Conservation (phyloP, 2,329 filamentous ascomycete genomes). For the Pseudogymnoascus sp. region DNA sequence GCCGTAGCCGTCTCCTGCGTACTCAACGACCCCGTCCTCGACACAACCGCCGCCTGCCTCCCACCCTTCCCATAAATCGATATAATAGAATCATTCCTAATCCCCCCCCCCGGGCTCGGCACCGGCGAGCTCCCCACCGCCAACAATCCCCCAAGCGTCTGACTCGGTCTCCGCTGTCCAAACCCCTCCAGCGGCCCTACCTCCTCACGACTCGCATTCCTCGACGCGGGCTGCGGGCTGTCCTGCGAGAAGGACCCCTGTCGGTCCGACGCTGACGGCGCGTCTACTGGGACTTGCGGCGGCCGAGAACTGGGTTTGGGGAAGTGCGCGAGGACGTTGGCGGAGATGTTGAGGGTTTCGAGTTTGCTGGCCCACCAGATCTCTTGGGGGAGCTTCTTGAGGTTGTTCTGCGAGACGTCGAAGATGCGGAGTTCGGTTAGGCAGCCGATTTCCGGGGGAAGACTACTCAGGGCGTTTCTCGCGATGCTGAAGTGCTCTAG, state of each 20-base stretch:
- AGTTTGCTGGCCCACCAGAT: constrained; percentile 93
- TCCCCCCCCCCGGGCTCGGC: constrained; percentile 42
- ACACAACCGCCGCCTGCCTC: constrained; percentile 80
- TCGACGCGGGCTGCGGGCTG: constrained; percentile 35
- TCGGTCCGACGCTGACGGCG: constrained; percentile 22
- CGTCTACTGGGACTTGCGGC: constrained; percentile 53
- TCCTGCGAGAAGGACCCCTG: constrained; percentile 14
- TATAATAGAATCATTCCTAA: constrained; percentile 74
- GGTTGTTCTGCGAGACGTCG: constrained; percentile 89
- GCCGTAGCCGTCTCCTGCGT: constrained; percentile 29
- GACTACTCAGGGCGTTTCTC: constrained; percentile 76
- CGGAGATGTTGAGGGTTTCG: constrained; percentile 89
- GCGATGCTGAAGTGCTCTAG: constrained; percentile 92
- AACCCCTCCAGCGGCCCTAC: constrained; percentile 59
- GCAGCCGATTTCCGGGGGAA: constrained; percentile 84
- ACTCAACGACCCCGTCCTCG: constrained; percentile 54
- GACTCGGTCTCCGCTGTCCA: constrained; percentile 69
- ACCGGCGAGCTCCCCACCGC: constrained; percentile 71
- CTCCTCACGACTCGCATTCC: constrained; percentile 72
- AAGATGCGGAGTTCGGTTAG: constrained; percentile 77
- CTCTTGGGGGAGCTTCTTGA: constrained; percentile 80
- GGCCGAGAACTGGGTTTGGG: constrained; percentile 75
- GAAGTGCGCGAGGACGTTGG: constrained; percentile 85
- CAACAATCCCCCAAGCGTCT: constrained; percentile 69
- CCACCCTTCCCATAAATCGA: constrained; percentile 72